These are phyloP conservation scores for Talaromyces sp. DNA, from an alignment of 2,329 filamentous ascomycete genomes.

Conservation along the genomic window DNA sequence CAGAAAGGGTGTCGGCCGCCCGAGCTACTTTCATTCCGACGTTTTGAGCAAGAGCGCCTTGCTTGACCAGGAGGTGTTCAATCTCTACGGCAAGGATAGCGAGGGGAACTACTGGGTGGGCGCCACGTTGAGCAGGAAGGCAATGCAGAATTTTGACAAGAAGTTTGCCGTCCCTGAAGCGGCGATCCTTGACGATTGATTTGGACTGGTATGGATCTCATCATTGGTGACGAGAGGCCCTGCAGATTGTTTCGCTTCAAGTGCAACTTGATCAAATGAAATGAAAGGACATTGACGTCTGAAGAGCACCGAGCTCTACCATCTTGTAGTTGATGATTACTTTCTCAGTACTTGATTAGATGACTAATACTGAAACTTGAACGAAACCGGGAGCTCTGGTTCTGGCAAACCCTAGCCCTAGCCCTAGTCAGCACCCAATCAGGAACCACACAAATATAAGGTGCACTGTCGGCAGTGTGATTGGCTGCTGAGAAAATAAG, in stretches of 20 bases:
- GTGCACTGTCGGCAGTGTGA: background rate
- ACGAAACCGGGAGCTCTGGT: background rate
- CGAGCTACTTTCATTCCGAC: conserved; percentile 8
- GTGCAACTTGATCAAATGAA: background rate
- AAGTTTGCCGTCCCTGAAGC: background rate
- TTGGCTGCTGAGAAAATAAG: background rate
- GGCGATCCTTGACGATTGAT: background rate
- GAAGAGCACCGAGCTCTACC: no score
- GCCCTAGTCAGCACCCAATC: background rate
- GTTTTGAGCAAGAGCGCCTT: conserved; percentile 5
- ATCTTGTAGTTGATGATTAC: no score
- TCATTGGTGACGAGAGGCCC: background rate
- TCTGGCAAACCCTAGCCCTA: background rate
- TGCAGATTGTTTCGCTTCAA: background rate
- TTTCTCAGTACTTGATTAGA: no score
- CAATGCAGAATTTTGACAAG: conserved; percentile 1
- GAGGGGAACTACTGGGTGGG: conserved; percentile 11
- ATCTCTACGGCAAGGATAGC: conserved; percentile 1
- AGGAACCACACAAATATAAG: background rate
- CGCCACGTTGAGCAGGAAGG: conserved; percentile 1
- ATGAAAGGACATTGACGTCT: background rate
- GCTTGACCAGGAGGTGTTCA: conserved; percentile 2
- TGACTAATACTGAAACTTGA: no score
- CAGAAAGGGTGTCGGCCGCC: background rate
- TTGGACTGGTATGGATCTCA: background rate